Conservation (phyloP, 2,329 filamentous ascomycete species). For the Sporothrix curviconia region DNA sequence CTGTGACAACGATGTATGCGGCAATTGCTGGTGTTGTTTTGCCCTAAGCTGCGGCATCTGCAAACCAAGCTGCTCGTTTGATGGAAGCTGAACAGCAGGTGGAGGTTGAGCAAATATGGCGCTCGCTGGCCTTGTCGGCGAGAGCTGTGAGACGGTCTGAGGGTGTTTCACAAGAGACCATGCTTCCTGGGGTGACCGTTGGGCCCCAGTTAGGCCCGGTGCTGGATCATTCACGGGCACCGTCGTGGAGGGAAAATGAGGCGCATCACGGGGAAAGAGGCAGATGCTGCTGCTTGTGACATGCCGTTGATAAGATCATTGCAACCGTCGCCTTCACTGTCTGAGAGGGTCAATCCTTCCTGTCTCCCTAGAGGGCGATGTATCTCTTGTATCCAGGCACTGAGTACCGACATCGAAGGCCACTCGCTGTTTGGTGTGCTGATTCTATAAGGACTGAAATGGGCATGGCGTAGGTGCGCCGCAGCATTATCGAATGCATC, state of each 20-base stretch:
- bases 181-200: neutral
- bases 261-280: too few relatives aligned
- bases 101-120: neutral
- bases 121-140: neutral
- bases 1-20: too few relatives aligned
- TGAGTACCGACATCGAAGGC: constrained; percentile 51
- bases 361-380: constrained; percentile 42
- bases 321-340: constrained; percentile 47
- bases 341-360: constrained; percentile 42
- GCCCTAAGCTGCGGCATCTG: constrained; percentile 4
- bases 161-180: neutral
- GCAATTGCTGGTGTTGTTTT: too few relatives aligned
- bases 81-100: neutral
- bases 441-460: constrained; percentile 66
- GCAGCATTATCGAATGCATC: constrained; percentile 92
- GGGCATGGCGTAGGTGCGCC: constrained; percentile 78
- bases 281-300: too few relatives aligned
- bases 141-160: neutral
- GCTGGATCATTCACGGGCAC: too few relatives aligned
- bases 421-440: constrained; percentile 50
- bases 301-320: constrained; percentile 27
- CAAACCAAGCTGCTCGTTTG: neutral
- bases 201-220: too few relatives aligned
- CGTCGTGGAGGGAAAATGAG: too few relatives aligned
- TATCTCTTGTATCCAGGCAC: constrained; percentile 56